Conservation (phyloP, 805 yeast species). For the Cyberlindnera sargentensis region DNA sequence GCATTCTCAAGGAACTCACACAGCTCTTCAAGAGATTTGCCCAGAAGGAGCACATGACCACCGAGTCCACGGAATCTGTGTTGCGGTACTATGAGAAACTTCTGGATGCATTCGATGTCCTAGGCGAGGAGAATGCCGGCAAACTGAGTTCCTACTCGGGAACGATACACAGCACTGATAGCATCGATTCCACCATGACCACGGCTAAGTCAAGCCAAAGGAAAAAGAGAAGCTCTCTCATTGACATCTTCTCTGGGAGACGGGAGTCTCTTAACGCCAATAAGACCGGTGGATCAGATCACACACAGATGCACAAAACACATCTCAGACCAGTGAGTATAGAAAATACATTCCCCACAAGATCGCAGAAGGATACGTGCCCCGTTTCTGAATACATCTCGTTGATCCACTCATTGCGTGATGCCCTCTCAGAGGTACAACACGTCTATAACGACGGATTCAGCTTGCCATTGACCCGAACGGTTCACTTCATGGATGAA, state of each 20-base stretch:
- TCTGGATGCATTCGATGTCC: slow-evolving; percentile 21
- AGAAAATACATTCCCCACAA: slow-evolving; percentile 1
- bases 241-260: not conserved
- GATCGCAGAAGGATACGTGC: slow-evolving; percentile 11
- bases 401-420: slow-evolving; percentile 1
- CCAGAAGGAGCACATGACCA: slow-evolving; percentile 2
- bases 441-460: slow-evolving; percentile 1
- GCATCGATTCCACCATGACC: not conserved
- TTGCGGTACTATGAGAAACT: slow-evolving; percentile 18
- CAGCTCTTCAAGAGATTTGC: slow-evolving; percentile 9
- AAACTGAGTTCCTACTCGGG: not conserved
- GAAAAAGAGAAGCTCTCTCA: slow-evolving; percentile 1
- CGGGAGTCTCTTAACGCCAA: not conserved
- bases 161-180: slow-evolving; percentile 1
- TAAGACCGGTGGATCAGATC: not conserved
- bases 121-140: slow-evolving; percentile 3
- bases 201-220: not conserved
- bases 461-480: slow-evolving; percentile 4
- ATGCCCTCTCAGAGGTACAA: slow-evolving; percentile 1
- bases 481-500: slow-evolving; percentile 8
- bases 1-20: slow-evolving; percentile 19
- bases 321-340: not conserved
- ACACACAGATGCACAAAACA: not conserved
- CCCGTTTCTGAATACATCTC: slow-evolving; percentile 7
- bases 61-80: slow-evolving; percentile 7